Base-by-base conservation (phyloP, 176 grass and related monocot species). In the Aegilops speltoides region DNA sequence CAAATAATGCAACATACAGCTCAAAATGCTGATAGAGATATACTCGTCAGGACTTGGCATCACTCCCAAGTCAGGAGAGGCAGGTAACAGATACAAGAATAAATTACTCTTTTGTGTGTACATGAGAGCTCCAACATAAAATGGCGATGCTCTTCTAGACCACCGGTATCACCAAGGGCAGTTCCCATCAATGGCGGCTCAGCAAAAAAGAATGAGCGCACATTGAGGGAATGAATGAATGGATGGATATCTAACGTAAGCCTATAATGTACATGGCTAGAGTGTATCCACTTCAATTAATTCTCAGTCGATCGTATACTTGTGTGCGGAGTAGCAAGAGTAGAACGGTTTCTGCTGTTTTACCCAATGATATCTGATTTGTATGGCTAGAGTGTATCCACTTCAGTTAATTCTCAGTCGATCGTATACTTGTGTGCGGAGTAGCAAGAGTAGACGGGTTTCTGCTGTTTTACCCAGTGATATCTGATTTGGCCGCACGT, bases 111-210 rank as follows among this genome's bases (percentile, higher is more conserved):
- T 69, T 74, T 52, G 60, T 85, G 50, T 93, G 79, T 86, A 87
- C 71, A 91, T 57, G 76, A 78, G 74, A 83, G 73, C 77, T 68
- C 24, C 84, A 74, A 89, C 72, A 50, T 68, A 24, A 82, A 88
- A 45, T 80, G 46, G 62, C 56, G 63, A 40, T 67, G 48, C 81
- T 90, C 76, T 29, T 24, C 9, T 78, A 15, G 45, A 95, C 63
- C 75, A 76, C 84, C 19, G 46, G 79, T 82, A 86, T 83, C 83
- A 73, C 69, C 79, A 76, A 77, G 81, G 66, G 64, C 73, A 43
- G 63, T 75, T 87, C 61, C 82, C 92, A 87, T 82, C 90, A 82
- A 68, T 89, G 83, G 85, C 79, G 86, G 86, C 95, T 91, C 86
- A 78, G 76, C 79, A 74, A 85, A 92, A 93, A 93, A 86, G 40